Percentiles rank a stretch among this genome's conserved stretches.
Conservation (phyloP, 1,139 yeast species). For the Meyerozyma elateridarum region DNA sequence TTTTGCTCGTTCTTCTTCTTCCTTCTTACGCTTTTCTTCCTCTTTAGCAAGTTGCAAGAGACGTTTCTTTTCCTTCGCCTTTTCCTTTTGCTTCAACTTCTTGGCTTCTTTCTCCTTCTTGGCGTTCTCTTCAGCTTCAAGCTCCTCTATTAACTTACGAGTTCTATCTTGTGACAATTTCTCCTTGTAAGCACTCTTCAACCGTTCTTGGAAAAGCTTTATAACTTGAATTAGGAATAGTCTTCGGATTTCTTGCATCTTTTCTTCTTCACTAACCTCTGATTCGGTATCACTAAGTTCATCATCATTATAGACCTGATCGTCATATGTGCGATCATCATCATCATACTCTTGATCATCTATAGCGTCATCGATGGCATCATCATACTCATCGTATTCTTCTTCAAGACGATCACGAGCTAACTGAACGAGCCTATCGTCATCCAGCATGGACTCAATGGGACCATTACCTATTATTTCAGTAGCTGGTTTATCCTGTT, state of each 20-base stretch:
- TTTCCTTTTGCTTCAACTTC: constrained; percentile 68
- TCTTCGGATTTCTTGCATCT: constrained; percentile 71
- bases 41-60: constrained; percentile 68
- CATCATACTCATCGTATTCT: constrained; percentile 23
- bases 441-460: neutral
- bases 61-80: constrained; percentile 73
- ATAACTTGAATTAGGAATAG: constrained; percentile 74
- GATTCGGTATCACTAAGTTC: constrained; percentile 34
- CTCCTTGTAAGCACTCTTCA: constrained; percentile 68
- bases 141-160: constrained; percentile 66
- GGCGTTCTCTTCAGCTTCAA: constrained; percentile 70
- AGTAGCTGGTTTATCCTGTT: neutral
- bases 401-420: constrained; percentile 11
- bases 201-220: constrained; percentile 64
- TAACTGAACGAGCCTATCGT: neutral
- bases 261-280: constrained; percentile 56
- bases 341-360: constrained; percentile 30
- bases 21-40: constrained; percentile 60
- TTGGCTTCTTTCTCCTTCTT: constrained; percentile 69
- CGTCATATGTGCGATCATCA: constrained; percentile 28
- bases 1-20: constrained; percentile 45
- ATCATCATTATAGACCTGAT: constrained; percentile 20
- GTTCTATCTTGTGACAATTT: constrained; percentile 72
- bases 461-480: neutral
- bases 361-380: constrained; percentile 1